Evolutionary conservation across 2,329 filamentous ascomycete species (phyloP).

Genomic region (Sodiomyces alkalinus): DNA sequence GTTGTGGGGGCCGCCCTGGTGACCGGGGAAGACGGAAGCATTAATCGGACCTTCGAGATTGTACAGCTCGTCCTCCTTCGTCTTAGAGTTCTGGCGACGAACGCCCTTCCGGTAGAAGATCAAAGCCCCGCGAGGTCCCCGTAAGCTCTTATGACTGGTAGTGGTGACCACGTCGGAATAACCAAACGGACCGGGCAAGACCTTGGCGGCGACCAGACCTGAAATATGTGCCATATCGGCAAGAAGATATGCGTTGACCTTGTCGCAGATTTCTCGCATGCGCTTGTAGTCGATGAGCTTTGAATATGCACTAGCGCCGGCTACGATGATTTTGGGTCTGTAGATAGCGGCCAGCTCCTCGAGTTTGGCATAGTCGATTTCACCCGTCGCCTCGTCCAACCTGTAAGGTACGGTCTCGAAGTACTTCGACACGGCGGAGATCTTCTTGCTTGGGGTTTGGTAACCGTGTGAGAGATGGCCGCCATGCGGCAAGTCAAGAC

Average conservation of each 20-base stretch:
- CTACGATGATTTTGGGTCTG: conserved; percentile 89
- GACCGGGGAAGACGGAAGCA: conserved; percentile 89
- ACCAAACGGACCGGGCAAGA: conserved; percentile 78
- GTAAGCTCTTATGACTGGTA: conserved; percentile 93
- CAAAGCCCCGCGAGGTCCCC: conserved; percentile 88
- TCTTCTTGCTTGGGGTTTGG: conserved; percentile 86
- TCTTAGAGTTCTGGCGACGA: conserved; percentile 67
- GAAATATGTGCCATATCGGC: conserved; percentile 98
- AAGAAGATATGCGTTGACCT: conserved; percentile 81
- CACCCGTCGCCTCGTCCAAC: conserved; percentile 73
- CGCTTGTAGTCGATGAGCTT: conserved; percentile 88
- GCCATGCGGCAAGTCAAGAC: conserved; percentile 88
- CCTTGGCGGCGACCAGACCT: conserved; percentile 80
- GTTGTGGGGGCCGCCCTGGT: conserved; percentile 97
- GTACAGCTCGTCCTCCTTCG: conserved; percentile 72
- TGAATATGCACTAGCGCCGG: conserved; percentile 90
- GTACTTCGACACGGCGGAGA: conserved; percentile 97
- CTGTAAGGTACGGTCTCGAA: conserved; percentile 97
- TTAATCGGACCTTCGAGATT: conserved; percentile 91
- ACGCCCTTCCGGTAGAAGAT: conserved; percentile 97
- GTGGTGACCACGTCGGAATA: conserved; percentile 93
- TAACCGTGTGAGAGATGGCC: conserved; percentile 95
- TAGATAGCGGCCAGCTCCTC: conserved; percentile 80
- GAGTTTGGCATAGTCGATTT: conserved; percentile 89
- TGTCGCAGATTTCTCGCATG: conserved; percentile 82